These are phyloP conservation scores for Xerocomus minutiporus DNA, from an alignment of 1,284 basidiomycete genomes.

Conservation along the genomic window DNA sequence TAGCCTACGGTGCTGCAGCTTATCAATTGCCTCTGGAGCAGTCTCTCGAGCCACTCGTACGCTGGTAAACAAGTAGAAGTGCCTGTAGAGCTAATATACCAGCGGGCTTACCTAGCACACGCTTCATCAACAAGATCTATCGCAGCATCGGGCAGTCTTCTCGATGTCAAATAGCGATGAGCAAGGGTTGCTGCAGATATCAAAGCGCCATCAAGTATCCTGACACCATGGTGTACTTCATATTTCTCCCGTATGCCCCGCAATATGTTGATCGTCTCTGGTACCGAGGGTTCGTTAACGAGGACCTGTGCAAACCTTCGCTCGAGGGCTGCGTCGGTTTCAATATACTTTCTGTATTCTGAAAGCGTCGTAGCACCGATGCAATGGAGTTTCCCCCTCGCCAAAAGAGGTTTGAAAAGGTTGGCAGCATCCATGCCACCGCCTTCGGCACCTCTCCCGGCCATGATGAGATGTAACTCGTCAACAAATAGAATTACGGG, in stretches of 20 bases:
- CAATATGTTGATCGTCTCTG: slow-evolving; percentile 91
- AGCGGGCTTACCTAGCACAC: slow-evolving; percentile 63
- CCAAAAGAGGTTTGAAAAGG: slow-evolving; percentile 85
- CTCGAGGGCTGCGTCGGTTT: slow-evolving; percentile 92
- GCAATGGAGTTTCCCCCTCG: slow-evolving; percentile 84
- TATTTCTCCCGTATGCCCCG: slow-evolving; percentile 80
- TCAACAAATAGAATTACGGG: slow-evolving; percentile 95
- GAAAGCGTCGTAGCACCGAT: slow-evolving; percentile 94
- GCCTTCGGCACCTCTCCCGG: slow-evolving; percentile 69
- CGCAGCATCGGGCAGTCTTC: slow-evolving; percentile 84
- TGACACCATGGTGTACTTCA: slow-evolving; percentile 85
- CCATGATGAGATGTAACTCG: slow-evolving; percentile 91
- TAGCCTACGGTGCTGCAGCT: slow-evolving; percentile 87
- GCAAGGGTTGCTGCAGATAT: slow-evolving; percentile 91
- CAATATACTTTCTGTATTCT: slow-evolving; percentile 95
- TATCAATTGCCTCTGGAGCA: slow-evolving; percentile 91
- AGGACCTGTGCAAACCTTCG: slow-evolving; percentile 93
- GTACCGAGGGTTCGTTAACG: slow-evolving; percentile 87
- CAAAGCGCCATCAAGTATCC: slow-evolving; percentile 87
- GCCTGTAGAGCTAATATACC: neutral
- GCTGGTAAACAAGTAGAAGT: slow-evolving; percentile 35
- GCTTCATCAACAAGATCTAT: slow-evolving; percentile 95
- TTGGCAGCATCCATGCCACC: slow-evolving; percentile 86
- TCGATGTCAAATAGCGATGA: slow-evolving; percentile 87
- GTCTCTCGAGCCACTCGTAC: slow-evolving; percentile 95